Conservation (phyloP, 139 green algal genomes). For the Monoraphidium neglectum region DNA sequence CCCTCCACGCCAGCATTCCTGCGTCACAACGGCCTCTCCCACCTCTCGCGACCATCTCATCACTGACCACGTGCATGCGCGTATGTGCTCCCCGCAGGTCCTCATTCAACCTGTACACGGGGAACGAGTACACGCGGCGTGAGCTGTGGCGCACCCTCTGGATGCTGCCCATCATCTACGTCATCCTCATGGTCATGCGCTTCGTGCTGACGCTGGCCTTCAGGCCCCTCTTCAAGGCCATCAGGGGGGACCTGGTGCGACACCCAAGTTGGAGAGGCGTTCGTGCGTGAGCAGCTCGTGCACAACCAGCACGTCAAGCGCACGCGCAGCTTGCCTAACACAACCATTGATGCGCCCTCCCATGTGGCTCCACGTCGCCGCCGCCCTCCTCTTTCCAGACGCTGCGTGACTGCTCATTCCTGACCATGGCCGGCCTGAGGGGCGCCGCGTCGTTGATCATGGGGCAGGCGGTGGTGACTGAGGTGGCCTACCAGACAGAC, state of each 20-base stretch:
- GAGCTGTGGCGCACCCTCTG: slow-evolving; percentile 21
- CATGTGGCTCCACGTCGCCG: not conserved
- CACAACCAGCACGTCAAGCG: too few relatives aligned
- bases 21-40: too few relatives aligned
- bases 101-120: too few relatives aligned
- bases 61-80: too few relatives aligned
- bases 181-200: slow-evolving; percentile 54
- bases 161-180: slow-evolving; percentile 62
- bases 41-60: too few relatives aligned
- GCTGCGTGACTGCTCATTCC: slow-evolving; percentile 14
- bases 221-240: slow-evolving; percentile 27
- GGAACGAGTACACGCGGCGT: too few relatives aligned
- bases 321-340: too few relatives aligned
- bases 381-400: not conserved
- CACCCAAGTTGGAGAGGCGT: too few relatives aligned
- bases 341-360: too few relatives aligned
- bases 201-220: slow-evolving; percentile 47
- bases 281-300: too few relatives aligned
- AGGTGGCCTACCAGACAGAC: not conserved
- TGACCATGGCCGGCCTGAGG: slow-evolving; percentile 48
- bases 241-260: not conserved
- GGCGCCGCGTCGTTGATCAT: slow-evolving; percentile 76
- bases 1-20: not conserved
- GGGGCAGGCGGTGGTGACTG: slow-evolving; percentile 53
- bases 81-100: too few relatives aligned